Conservation (phyloP, 140 eudicot genomes). For the Bidens hawaiensis region DNA sequence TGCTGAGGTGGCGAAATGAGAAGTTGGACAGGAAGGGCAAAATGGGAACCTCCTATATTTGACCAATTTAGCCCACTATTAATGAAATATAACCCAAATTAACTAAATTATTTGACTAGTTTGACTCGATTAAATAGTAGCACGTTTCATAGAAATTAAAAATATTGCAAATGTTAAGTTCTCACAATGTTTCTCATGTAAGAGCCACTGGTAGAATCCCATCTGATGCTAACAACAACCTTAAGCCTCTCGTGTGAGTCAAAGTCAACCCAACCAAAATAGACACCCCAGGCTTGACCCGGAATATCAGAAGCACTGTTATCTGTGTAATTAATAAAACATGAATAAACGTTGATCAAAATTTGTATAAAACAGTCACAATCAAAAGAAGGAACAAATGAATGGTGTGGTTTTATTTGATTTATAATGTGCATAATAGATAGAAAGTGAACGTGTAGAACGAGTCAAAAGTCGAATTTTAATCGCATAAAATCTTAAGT, state of each 20-base stretch:
- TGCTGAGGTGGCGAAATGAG: not conserved
- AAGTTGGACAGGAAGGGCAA: not conserved
- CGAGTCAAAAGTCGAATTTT: not conserved
- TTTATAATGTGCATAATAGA: too few relatives aligned
- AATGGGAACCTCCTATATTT: too few relatives aligned
- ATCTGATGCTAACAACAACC: slow-evolving; percentile 53
- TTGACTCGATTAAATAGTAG: not conserved
- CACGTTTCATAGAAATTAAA: not conserved
- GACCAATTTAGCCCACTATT: not conserved
- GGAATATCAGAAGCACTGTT: slow-evolving; percentile 41
- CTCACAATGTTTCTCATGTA: slow-evolving; percentile 53
- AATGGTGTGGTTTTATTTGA: not conserved
- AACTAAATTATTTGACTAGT: not conserved
- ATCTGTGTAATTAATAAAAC: slow-evolving; percentile 29
- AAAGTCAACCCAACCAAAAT: slow-evolving; percentile 70
- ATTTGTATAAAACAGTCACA: not conserved
- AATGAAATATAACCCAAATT: too few relatives aligned
- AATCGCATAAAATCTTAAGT: not conserved
- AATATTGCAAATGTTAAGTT: slow-evolving; percentile 11
- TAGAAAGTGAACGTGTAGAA: not conserved
- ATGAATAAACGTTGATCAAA: not conserved
- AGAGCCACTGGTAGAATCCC: slow-evolving; percentile 36
- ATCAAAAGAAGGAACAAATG: not conserved
- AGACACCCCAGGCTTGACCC: slow-evolving; percentile 66
- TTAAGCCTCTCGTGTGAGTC: slow-evolving; percentile 33